These are phyloP conservation scores for Trichoderma pleuroti DNA, from an alignment of 2,329 filamentous ascomycete genomes.

Conservation along the genomic window DNA sequence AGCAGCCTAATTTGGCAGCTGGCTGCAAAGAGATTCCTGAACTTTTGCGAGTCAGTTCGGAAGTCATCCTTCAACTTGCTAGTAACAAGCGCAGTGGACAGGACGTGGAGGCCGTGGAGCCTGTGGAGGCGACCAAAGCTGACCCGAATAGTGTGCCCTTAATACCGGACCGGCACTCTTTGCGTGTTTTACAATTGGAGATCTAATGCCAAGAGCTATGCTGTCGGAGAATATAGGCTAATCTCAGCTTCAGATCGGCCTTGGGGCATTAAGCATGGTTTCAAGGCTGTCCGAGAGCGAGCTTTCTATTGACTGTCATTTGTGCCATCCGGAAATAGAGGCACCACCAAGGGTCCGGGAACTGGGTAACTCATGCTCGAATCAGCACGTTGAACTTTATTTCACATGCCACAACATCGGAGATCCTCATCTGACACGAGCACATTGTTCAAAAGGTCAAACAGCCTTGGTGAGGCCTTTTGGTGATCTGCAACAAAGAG, in stretches of 20 bases:
- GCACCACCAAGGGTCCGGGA: background rate
- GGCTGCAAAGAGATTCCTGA: background rate
- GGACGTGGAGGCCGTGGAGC: constrained; percentile 1
- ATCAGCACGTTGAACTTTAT: background rate
- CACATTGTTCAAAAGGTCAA: constrained; percentile 1
- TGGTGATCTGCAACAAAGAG: constrained; percentile 9
- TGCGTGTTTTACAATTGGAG: background rate
- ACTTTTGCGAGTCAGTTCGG: constrained; percentile 13
- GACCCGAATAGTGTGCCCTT: background rate
- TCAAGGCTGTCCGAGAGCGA: background rate
- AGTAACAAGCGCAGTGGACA: background rate
- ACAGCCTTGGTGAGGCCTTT: constrained; percentile 7
- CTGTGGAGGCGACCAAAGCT: constrained; percentile 9
- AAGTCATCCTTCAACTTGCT: background rate
- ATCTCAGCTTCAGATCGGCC: background rate
- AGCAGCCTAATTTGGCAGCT: constrained; percentile 5
- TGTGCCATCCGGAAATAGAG: background rate
- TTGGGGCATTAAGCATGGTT: background rate
- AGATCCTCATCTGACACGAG: constrained; percentile 7
- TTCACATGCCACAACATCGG: background rate
- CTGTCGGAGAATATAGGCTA: background rate
- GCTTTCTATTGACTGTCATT: background rate
- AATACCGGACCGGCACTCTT: background rate
- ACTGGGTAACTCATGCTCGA: background rate
- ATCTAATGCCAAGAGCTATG: background rate